These are phyloP conservation scores for Imleria badia DNA, from an alignment of 768 basidiomycete genomes.

Conservation along the genomic window DNA sequence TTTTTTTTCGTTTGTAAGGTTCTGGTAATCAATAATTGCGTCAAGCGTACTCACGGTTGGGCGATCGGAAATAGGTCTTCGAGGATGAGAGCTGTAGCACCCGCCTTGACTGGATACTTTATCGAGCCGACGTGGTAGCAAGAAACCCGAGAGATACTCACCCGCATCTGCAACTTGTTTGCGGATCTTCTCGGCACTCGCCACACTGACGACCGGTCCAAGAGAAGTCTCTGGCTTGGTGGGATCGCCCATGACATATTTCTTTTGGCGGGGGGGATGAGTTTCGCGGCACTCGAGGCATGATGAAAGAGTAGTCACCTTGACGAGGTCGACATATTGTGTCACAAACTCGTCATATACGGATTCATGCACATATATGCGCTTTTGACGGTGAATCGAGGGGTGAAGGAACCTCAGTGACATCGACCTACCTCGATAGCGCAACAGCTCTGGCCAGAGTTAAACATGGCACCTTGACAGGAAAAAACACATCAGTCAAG, in stretches of 20 bases:
- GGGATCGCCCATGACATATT: conserved; percentile 87
- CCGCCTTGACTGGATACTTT: conserved; percentile 55
- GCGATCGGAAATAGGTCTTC: conserved; percentile 67
- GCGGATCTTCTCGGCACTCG: conserved; percentile 80
- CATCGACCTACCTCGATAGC: conserved; percentile 68
- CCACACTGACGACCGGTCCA: conserved; percentile 90
- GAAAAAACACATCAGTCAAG: neutral
- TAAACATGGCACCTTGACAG: conserved; percentile 81
- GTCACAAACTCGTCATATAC: conserved; percentile 79
- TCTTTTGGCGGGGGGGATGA: conserved; percentile 37
- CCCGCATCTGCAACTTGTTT: conserved; percentile 87
- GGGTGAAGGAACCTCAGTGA: neutral
- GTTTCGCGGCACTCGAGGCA: neutral
- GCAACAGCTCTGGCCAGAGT: conserved; percentile 97
- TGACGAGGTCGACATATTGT: conserved; percentile 69
- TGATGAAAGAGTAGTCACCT: conserved; percentile 41
- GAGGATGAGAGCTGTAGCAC: conserved; percentile 75
- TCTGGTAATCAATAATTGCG: neutral
- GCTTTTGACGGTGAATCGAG: conserved; percentile 38
- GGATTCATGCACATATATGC: conserved; percentile 91
- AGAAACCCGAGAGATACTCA: conserved; percentile 31
- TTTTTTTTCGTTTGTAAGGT: conserved; percentile 36
- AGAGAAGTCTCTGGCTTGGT: conserved; percentile 70
- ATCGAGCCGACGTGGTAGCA: neutral
- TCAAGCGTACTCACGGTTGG: conserved; percentile 50